Percentiles rank a stretch among this genome's conserved stretches.
phyloP scores from a whole-genome alignment of 2,329 filamentous ascomycete species.

The Rachicladosporium sp. region DNA sequence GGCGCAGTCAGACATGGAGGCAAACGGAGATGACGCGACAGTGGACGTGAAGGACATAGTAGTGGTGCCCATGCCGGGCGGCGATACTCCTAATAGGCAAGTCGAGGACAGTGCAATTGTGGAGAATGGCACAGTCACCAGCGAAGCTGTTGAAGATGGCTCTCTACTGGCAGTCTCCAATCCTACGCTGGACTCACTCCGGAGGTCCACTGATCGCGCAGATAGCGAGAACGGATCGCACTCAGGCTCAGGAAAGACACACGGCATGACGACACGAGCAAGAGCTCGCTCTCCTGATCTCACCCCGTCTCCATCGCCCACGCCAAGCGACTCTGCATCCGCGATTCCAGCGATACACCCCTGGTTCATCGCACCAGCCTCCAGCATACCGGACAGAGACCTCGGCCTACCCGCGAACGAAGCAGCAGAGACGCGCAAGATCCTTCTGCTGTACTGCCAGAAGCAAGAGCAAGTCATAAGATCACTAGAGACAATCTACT shows the following conservation, averaged over 20 bases:
- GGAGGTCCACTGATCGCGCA: slow-evolving; percentile 7
- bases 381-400: slow-evolving; percentile 54
- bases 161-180: slow-evolving; percentile 1
- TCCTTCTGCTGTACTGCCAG: slow-evolving; percentile 66
- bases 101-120: background rate
- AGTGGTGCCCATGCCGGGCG: background rate
- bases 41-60: background rate
- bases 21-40: slow-evolving; percentile 4
- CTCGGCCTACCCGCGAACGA: slow-evolving; percentile 59
- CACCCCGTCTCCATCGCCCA: slow-evolving; percentile 25
- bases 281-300: slow-evolving; percentile 31
- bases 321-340: slow-evolving; percentile 31
- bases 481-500: slow-evolving; percentile 53
- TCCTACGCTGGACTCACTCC: slow-evolving; percentile 3
- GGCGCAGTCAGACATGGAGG: slow-evolving; percentile 3
- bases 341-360: slow-evolving; percentile 50
- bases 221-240: slow-evolving; percentile 26
- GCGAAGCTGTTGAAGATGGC: slow-evolving; percentile 3
- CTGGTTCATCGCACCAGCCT: slow-evolving; percentile 55
- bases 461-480: slow-evolving; percentile 77
- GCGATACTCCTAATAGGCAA: background rate
- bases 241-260: slow-evolving; percentile 26
- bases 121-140: slow-evolving; percentile 2
- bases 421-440: slow-evolving; percentile 63
- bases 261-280: slow-evolving; percentile 44